Conservation (phyloP, 139 green algal genomes). For the Gonium pectorale region DNA sequence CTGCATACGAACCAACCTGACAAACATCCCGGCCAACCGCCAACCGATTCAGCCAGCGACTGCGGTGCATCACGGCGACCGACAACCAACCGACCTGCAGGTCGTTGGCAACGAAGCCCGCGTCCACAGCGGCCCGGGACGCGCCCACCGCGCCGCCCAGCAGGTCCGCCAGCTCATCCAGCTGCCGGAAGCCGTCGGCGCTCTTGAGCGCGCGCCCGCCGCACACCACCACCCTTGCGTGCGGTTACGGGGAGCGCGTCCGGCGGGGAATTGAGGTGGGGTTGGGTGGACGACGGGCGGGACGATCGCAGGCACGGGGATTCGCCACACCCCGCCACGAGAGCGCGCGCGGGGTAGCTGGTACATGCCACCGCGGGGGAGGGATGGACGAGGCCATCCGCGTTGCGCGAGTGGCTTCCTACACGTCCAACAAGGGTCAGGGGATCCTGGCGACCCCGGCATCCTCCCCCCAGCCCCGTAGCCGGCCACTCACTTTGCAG, state of each 20-base stretch:
- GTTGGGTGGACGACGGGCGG: not conserved
- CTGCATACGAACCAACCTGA: too few species aligned
- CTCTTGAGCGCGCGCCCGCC: slow-evolving; percentile 92
- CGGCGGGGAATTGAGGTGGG: not conserved
- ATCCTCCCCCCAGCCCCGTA: not conserved
- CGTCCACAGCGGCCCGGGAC: slow-evolving; percentile 92
- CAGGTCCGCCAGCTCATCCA: slow-evolving; percentile 88
- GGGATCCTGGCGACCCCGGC: not conserved
- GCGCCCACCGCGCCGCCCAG: slow-evolving; percentile 91
- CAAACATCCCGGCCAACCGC: too few species aligned
- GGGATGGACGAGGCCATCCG: too few species aligned
- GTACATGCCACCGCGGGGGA: too few species aligned
- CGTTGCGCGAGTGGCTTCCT: too few species aligned
- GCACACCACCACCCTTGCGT: slow-evolving; percentile 70
- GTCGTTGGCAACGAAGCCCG: slow-evolving; percentile 90
- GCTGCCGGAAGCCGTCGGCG: slow-evolving; percentile 84
- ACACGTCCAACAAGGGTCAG: too few species aligned
- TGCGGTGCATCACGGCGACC: not conserved
- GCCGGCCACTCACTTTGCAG: slow-evolving; percentile 71
- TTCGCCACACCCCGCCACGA: too few species aligned
- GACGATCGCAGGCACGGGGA: too few species aligned
- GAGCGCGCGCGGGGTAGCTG: too few species aligned
- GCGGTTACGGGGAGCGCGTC: not conserved
- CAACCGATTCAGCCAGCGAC: not conserved
- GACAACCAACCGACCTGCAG: slow-evolving; percentile 70